Evolutionary conservation across 495 filamentous ascomycete species (phyloP), one percentile per base, ranked within the genome.

Genomic region (Pyronema omphalodes): DNA sequence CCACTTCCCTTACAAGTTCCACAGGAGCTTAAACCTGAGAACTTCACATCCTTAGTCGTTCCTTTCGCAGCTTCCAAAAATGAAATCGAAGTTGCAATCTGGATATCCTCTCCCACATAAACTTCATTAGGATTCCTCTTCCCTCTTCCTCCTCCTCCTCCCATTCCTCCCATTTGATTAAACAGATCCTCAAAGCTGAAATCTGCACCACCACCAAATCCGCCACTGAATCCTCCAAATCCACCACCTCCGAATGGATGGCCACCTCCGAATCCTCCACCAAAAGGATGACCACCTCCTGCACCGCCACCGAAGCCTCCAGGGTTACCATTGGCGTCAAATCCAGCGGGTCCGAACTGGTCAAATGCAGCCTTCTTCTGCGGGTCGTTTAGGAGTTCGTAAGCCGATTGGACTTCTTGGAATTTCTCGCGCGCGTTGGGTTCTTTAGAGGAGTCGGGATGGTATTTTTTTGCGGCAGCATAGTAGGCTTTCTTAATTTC

Each of bases 401-500:
- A 98, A 2, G 91, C 84, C 1, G 81, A 73, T 66, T 95, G 91
- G 52, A 91, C 83, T 57, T 94, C 91, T 44, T 80, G 72, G 64
- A 98, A 98, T 62, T 84, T 89, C 52, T 96, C 91, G 67, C 95
- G 95, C 34, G 91, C 89, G 6, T 71, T 72, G 7, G 86, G 65
- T 51, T 94, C 91, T 69, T 95, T 98, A 71, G 94, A 96, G 37
- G 91, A 94, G 67, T 98, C 91, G 7, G 91, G 91, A 62, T 98
- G 91, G 66, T 80, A 98, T 65, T 95, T 96, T 70, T 96, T 96
- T n/a, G 91, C 91, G 56, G 94, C 71, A 51, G 86, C 82, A 67
- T 98, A 98, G 72, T 98, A 98, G 1, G 91, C 89, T 68, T 95
- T 96, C 65, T 98, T 98, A 62, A 98, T 94, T 6, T 95, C 93